Evolutionary conservation across 2,329 filamentous ascomycete genomes (phyloP).

Genomic region (Phaeosphaeriaceae sp.): DNA sequence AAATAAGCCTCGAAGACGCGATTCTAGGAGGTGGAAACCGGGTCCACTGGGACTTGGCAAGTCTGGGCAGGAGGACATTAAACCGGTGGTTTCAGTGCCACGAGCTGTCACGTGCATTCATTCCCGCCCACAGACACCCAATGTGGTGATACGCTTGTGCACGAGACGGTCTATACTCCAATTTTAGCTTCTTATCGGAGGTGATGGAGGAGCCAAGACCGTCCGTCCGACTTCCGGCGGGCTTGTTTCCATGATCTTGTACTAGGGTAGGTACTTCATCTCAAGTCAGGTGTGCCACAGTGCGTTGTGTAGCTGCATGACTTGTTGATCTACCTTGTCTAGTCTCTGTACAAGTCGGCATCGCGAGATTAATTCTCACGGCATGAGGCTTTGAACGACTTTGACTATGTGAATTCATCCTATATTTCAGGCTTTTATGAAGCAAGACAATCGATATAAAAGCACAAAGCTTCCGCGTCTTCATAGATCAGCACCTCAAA

Average conservation of each 20-base stretch:
- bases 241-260: not conserved
- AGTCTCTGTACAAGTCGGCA: not conserved
- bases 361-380: not conserved
- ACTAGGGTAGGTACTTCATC: not conserved
- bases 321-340: slow-evolving; percentile 1
- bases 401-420: slow-evolving; percentile 12
- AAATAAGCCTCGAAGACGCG: slow-evolving; percentile 1
- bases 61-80: slow-evolving; percentile 3
- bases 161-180: not conserved
- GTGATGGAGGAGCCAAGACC: not conserved
- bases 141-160: not conserved
- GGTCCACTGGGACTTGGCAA: not conserved
- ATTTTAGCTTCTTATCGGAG: not conserved
- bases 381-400: not conserved
- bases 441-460: slow-evolving; percentile 11
- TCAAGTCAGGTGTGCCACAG: not conserved
- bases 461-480: slow-evolving; percentile 6
- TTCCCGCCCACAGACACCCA: not conserved
- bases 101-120: slow-evolving; percentile 1
- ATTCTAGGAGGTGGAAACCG: not conserved
- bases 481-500: slow-evolving; percentile 11
- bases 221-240: slow-evolving; percentile 1
- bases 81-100: not conserved
- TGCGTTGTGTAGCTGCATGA: not conserved
- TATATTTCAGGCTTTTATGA: slow-evolving; percentile 21